phyloP scores from a whole-genome alignment of 192 early-diverging fungal genomes.

The Gonapodya prolifera region DNA sequence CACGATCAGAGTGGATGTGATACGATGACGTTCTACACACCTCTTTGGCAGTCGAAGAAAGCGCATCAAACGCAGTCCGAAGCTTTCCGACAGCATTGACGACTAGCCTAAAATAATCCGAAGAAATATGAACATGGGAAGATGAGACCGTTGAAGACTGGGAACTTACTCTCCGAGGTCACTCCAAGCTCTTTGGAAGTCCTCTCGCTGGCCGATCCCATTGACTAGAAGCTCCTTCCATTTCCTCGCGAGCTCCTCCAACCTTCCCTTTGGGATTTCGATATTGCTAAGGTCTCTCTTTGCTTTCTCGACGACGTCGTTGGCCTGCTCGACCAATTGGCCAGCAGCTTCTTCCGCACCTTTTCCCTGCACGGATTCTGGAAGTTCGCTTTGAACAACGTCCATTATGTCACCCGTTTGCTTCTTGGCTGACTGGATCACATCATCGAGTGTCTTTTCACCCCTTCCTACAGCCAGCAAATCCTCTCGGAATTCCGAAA shows the following conservation, averaged over 20 bases:
- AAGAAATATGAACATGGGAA: too few relatives aligned
- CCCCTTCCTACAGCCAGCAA: slow-evolving; percentile 6
- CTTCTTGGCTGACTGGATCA: slow-evolving; percentile 15
- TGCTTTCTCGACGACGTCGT: slow-evolving; percentile 13
- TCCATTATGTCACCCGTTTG: slow-evolving; percentile 17
- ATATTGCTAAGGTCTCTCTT: background rate
- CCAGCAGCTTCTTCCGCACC: slow-evolving; percentile 27
- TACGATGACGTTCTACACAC: background rate
- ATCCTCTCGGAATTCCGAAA: background rate
- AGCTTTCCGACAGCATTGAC: background rate
- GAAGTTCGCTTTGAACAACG: slow-evolving; percentile 21
- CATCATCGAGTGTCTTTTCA: slow-evolving; percentile 9
- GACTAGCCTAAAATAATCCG: too few relatives aligned
- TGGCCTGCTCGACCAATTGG: slow-evolving; percentile 20
- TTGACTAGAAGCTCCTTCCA: background rate
- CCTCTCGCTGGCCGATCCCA: background rate
- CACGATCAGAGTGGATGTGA: background rate
- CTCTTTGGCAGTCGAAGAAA: background rate
- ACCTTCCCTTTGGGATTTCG: background rate
- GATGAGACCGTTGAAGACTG: background rate
- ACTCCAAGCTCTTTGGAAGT: background rate
- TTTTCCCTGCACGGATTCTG: slow-evolving; percentile 7
- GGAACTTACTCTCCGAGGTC: background rate
- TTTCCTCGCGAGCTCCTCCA: background rate
- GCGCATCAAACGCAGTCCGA: background rate